phyloP scores from a whole-genome alignment of 768 basidiomycete species.

The Xerocomellus amylosporus region DNA sequence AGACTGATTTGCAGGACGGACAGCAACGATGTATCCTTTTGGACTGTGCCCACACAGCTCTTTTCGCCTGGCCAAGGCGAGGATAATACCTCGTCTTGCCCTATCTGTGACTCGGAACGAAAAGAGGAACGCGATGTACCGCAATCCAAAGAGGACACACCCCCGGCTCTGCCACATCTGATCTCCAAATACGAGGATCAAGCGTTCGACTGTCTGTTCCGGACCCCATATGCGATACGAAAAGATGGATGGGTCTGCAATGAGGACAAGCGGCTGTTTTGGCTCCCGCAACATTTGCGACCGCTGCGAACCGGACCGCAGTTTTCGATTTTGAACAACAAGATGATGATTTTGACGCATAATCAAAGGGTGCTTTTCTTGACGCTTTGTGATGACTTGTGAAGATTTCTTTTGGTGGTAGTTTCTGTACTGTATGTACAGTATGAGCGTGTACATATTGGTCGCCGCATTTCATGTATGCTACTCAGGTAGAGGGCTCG shows the following conservation, averaged over 20 bases:
- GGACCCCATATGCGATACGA: slow-evolving; percentile 1
- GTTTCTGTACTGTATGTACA: background rate
- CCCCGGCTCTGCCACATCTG: background rate
- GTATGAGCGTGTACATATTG: background rate
- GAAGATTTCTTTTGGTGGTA: background rate
- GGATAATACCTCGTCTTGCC: background rate
- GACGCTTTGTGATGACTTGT: background rate
- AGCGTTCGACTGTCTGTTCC: slow-evolving; percentile 3
- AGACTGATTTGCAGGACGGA: slow-evolving; percentile 1
- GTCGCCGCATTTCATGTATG: background rate
- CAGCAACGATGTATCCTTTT: background rate
- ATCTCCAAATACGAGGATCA: slow-evolving; percentile 2
- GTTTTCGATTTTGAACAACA: slow-evolving; percentile 1
- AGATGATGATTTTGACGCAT: slow-evolving; percentile 8
- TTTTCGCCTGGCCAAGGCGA: background rate
- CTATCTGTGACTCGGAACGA: background rate
- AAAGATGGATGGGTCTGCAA: slow-evolving; percentile 14
- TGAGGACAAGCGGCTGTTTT: slow-evolving; percentile 7
- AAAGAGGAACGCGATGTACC: background rate
- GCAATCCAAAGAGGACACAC: background rate
- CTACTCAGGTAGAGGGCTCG: too few relatives aligned
- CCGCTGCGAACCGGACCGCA: background rate
- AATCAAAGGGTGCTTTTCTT: slow-evolving; percentile 3
- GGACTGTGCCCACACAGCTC: background rate
- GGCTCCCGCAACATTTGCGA: slow-evolving; percentile 12